phyloP scores from a whole-genome alignment of 1,284 basidiomycete genomes.

The Austroboletus niveus region DNA sequence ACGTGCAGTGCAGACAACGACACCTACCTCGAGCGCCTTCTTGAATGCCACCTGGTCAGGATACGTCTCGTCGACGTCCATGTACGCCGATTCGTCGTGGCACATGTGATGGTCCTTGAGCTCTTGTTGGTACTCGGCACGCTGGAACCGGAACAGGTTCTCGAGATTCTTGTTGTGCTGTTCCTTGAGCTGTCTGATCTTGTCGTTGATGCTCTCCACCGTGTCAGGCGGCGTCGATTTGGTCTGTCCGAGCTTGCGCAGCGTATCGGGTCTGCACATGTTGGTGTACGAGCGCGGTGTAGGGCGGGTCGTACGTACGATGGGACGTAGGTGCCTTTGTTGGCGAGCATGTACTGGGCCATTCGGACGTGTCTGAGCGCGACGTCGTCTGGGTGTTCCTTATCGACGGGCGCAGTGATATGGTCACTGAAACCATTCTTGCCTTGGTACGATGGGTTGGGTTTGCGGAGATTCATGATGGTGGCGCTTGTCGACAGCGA shows the following conservation, averaged over 20 bases:
- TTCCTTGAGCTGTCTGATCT: neutral
- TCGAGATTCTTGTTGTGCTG: neutral
- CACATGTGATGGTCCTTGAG: slow-evolving; percentile 35
- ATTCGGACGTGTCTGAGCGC: neutral
- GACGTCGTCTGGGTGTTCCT: slow-evolving; percentile 14
- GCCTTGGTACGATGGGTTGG: neutral
- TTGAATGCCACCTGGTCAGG: slow-evolving; percentile 24
- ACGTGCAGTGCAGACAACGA: too few species aligned
- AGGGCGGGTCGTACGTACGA: neutral
- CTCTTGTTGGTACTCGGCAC: slow-evolving; percentile 41
- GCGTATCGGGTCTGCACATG: neutral
- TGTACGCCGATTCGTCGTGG: slow-evolving; percentile 33
- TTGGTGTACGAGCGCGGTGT: too few species aligned
- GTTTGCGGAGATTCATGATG: too few species aligned
- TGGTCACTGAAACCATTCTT: too few species aligned
- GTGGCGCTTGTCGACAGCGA: too few species aligned
- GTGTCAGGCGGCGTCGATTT: too few species aligned
- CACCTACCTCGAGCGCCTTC: slow-evolving; percentile 28
- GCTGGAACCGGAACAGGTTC: neutral
- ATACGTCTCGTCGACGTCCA: slow-evolving; percentile 31
- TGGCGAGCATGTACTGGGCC: neutral
- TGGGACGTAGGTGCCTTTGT: neutral
- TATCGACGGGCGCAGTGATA: neutral
- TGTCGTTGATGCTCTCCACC: neutral
- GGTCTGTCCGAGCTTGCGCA: neutral